Conservation (phyloP, 1,284 basidiomycete genomes). For the Cyathus pygmaeus region DNA sequence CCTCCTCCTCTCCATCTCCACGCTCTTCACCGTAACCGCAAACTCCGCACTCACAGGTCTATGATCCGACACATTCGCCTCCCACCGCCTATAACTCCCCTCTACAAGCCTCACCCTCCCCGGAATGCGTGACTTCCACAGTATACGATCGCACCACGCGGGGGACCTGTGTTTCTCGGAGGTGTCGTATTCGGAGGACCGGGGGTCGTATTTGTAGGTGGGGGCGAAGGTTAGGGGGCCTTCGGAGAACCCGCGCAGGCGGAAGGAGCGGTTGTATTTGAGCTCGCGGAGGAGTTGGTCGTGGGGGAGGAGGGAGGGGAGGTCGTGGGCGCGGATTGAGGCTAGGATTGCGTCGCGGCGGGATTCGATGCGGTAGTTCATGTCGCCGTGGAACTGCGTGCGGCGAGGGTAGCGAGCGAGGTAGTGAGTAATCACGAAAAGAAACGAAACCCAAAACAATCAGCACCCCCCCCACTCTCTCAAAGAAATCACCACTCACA, state of each 20-base stretch:
- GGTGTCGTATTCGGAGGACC: conserved; percentile 83
- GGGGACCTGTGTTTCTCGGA: conserved; percentile 90
- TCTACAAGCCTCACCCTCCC: conserved; percentile 68
- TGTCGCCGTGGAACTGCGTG: conserved; percentile 85
- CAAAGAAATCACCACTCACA: conserved; percentile 68
- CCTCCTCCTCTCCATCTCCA: conserved; percentile 67
- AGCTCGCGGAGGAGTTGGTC: conserved; percentile 95
- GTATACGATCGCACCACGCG: conserved; percentile 95
- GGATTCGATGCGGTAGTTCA: conserved; percentile 95
- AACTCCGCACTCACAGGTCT: conserved; percentile 88
- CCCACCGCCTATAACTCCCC: conserved; percentile 81
- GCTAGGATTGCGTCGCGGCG: conserved; percentile 84
- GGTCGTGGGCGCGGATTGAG: conserved; percentile 72
- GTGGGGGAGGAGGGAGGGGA: conserved; percentile 74
- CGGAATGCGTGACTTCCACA: conserved; percentile 78
- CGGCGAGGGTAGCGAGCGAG: neutral
- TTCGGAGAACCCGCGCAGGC: conserved; percentile 86
- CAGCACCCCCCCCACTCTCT: too few relatives aligned
- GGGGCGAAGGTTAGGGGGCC: conserved; percentile 85
- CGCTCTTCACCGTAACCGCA: conserved; percentile 75
- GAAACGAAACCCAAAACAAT: too few relatives aligned
- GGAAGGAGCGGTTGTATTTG: conserved; percentile 85
- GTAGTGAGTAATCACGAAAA: neutral
- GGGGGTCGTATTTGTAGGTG: conserved; percentile 96
- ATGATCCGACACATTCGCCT: conserved; percentile 87